Percentiles rank a stretch among this genome's conserved stretches.
Conservation (phyloP, 75 land plant species). For the Picea sitchensis region DNA sequence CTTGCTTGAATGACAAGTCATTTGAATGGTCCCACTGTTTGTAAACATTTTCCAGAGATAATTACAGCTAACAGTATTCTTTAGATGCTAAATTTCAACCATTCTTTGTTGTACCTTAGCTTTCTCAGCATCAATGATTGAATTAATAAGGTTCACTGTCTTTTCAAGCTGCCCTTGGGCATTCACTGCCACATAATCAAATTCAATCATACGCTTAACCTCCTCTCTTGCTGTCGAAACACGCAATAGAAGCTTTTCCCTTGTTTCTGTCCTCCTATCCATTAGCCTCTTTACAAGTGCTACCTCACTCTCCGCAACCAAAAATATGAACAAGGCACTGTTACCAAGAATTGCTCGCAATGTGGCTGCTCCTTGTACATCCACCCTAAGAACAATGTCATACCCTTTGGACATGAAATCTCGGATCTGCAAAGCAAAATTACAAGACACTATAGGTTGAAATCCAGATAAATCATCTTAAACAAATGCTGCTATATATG, state of each 20-base stretch:
- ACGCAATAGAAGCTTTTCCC: constrained; percentile 70
- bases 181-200: constrained; percentile 97
- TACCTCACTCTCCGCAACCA: constrained; percentile 87
- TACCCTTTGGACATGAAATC: constrained; percentile 76
- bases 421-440: constrained; percentile 46
- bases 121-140: constrained; percentile 98
- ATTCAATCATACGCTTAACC: constrained; percentile 58
- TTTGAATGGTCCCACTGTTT: too few relatives aligned
- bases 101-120: constrained; percentile 61
- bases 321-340: constrained; percentile 76
- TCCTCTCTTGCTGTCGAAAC: constrained; percentile 92
- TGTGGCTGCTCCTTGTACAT: constrained; percentile 94
- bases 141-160: constrained; percentile 61
- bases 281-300: constrained; percentile 81
- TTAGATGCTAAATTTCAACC: constrained; percentile 4
- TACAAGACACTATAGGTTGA: not conserved
- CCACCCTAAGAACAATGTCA: constrained; percentile 90
- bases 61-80: too few relatives aligned
- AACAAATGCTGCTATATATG: not conserved
- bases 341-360: constrained; percentile 67
- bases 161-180: constrained; percentile 83
- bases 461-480: not conserved
- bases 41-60: too few relatives aligned
- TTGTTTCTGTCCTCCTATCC: constrained; percentile 82
- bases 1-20: too few relatives aligned